A percentile compares a stretch with the other conserved stretches of the same genome.
Evolutionary conservation across 1,139 yeast genomes (phyloP).

Genomic region (Zygosaccharomyces pseudobailii): DNA sequence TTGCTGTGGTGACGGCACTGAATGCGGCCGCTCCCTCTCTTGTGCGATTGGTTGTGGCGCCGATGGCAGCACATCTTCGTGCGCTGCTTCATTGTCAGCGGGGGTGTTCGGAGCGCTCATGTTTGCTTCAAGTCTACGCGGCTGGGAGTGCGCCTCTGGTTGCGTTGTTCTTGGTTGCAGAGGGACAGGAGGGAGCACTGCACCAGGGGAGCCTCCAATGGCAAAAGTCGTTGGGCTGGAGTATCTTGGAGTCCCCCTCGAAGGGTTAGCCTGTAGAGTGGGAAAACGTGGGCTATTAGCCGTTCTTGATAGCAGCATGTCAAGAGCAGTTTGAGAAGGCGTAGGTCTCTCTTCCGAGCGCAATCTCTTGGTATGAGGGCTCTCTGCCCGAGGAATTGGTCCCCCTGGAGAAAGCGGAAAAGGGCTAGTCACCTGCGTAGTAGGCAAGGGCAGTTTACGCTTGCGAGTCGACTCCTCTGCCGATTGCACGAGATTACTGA

Average conservation of each 20-base stretch:
- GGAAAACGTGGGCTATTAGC: constrained; percentile 24
- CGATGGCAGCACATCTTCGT: neutral
- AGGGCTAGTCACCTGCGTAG: constrained; percentile 7
- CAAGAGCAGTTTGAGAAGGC: constrained; percentile 30
- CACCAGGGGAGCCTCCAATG: constrained; percentile 10
- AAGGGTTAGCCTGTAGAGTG: constrained; percentile 9
- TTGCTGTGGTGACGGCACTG: neutral
- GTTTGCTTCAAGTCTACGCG: neutral
- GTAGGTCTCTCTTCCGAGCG: constrained; percentile 30
- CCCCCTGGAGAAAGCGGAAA: constrained; percentile 23
- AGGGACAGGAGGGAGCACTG: constrained; percentile 3
- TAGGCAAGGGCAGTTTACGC: constrained; percentile 18
- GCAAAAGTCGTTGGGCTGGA: constrained; percentile 11
- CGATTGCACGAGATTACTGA: constrained; percentile 12
- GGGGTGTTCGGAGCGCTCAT: neutral
- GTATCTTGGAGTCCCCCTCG: constrained; percentile 9
- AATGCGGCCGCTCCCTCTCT: neutral
- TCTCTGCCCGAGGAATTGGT: constrained; percentile 13
- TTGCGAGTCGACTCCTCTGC: constrained; percentile 10
- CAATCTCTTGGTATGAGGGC: constrained; percentile 24
- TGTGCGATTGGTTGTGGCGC: neutral
- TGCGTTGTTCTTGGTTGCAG: neutral
- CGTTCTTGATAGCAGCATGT: constrained; percentile 28
- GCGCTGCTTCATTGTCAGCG: neutral
- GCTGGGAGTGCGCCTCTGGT: neutral